A percentile compares a stretch with the other conserved stretches of the same genome.
Conservation (phyloP, 768 basidiomycete genomes). For the Mrakia hoshinonis region DNA sequence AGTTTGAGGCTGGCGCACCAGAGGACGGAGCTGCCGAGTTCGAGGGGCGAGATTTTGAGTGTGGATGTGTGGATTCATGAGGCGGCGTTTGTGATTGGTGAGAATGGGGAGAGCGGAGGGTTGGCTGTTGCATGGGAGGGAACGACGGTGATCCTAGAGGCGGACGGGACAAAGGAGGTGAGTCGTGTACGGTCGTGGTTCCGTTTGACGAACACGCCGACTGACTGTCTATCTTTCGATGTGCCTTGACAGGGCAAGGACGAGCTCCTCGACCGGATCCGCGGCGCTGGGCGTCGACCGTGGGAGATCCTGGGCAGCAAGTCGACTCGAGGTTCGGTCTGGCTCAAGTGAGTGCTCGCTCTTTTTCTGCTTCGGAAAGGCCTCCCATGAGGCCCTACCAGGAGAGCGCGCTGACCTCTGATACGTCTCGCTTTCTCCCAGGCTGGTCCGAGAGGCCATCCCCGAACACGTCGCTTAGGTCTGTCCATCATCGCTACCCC, state of each 20-base stretch:
- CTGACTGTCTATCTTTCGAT: background rate
- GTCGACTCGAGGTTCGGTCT: slow-evolving; percentile 38
- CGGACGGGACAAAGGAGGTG: slow-evolving; percentile 41
- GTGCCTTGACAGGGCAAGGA: slow-evolving; percentile 28
- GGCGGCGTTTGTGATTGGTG: slow-evolving; percentile 36
- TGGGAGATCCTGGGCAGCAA: slow-evolving; percentile 42
- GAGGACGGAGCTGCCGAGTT: slow-evolving; percentile 37
- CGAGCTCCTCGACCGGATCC: slow-evolving; percentile 36
- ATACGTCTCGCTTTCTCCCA: background rate
- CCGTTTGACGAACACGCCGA: too few relatives aligned
- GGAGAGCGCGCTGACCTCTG: too few relatives aligned
- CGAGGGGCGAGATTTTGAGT: slow-evolving; percentile 36
- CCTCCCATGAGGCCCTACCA: too few relatives aligned
- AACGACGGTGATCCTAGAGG: slow-evolving; percentile 38
- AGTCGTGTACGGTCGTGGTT: background rate
- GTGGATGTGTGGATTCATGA: slow-evolving; percentile 42
- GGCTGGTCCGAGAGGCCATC: slow-evolving; percentile 10
- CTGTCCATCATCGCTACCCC: too few relatives aligned
- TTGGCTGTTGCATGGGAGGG: slow-evolving; percentile 37
- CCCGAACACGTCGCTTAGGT: background rate
- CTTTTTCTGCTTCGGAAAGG: too few relatives aligned
- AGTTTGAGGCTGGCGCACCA: slow-evolving; percentile 39
- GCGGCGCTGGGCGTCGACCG: slow-evolving; percentile 33
- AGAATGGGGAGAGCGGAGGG: background rate
- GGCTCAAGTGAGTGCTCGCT: slow-evolving; percentile 35